Evolutionary conservation across 2,329 filamentous ascomycete species (phyloP).

Genomic region (Pseudocercospora fuligena): DNA sequence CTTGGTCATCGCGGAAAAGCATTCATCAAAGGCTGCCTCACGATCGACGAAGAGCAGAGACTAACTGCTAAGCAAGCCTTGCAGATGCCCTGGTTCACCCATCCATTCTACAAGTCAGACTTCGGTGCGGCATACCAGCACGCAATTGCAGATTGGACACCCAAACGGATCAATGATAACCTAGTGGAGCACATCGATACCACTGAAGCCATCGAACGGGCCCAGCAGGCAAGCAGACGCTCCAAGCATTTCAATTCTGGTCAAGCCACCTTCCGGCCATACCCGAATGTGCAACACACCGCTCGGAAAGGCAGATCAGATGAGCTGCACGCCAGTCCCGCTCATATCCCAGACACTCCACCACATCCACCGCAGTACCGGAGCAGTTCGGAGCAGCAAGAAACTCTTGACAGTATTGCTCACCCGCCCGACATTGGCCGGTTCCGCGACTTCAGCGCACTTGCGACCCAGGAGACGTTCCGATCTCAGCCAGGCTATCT

Average conservation of each 20-base stretch:
- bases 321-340: constrained; percentile 25
- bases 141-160: constrained; percentile 57
- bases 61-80: constrained; percentile 61
- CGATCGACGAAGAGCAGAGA: constrained; percentile 55
- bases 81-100: constrained; percentile 61
- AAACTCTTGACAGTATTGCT: constrained; percentile 2
- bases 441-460: not conserved
- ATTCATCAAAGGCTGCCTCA: constrained; percentile 59
- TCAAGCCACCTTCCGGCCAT: not conserved
- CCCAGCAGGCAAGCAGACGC: constrained; percentile 6
- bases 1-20: constrained; percentile 52
- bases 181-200: constrained; percentile 29
- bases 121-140: constrained; percentile 57
- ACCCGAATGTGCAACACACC: constrained; percentile 2
- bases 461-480: constrained; percentile 4
- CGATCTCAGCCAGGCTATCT: constrained; percentile 1
- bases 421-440: not conserved
- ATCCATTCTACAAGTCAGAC: constrained; percentile 51
- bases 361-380: not conserved
- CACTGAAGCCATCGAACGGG: constrained; percentile 13
- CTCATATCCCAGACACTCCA: constrained; percentile 8
- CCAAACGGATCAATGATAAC: constrained; percentile 31
- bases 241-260: constrained; percentile 21
- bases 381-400: not conserved
- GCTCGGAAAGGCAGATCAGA: constrained; percentile 7